Percentiles rank a stretch among this genome's conserved stretches.
Conservation (phyloP, 2,329 filamentous ascomycete species). For the Colletotrichum sansevieriae region DNA sequence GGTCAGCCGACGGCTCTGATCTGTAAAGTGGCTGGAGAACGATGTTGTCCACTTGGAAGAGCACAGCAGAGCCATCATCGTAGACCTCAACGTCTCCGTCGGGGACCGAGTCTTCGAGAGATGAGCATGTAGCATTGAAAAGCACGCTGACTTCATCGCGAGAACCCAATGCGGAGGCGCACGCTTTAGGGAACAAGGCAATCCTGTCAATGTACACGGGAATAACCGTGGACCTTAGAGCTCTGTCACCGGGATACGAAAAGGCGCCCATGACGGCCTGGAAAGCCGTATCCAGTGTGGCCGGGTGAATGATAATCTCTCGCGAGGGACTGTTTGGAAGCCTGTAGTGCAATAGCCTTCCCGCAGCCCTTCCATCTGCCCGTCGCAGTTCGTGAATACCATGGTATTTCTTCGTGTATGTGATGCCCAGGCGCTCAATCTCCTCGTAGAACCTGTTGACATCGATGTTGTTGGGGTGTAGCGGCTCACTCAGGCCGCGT, state of each 20-base stretch:
- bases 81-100: constrained; percentile 16
- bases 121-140: constrained; percentile 16
- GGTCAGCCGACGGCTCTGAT: constrained; percentile 15
- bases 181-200: background rate
- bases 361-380: background rate
- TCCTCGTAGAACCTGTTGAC: constrained; percentile 20
- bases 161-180: background rate
- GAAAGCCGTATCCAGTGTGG: constrained; percentile 50
- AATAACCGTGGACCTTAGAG: constrained; percentile 1
- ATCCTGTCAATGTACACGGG: constrained; percentile 7
- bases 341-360: background rate
- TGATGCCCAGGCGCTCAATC: constrained; percentile 6
- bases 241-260: constrained; percentile 45
- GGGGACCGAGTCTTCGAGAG: background rate
- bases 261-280: constrained; percentile 51
- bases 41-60: constrained; percentile 22
- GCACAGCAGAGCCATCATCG: background rate
- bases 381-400: background rate
- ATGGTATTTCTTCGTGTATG: constrained; percentile 18
- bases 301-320: constrained; percentile 49
- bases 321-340: background rate
- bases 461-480: constrained; percentile 2
- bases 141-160: background rate
- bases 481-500: background rate
- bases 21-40: constrained; percentile 13